Base-by-base conservation (phyloP, 1,284 basidiomycete genomes). In the Coniophora puteana region DNA sequence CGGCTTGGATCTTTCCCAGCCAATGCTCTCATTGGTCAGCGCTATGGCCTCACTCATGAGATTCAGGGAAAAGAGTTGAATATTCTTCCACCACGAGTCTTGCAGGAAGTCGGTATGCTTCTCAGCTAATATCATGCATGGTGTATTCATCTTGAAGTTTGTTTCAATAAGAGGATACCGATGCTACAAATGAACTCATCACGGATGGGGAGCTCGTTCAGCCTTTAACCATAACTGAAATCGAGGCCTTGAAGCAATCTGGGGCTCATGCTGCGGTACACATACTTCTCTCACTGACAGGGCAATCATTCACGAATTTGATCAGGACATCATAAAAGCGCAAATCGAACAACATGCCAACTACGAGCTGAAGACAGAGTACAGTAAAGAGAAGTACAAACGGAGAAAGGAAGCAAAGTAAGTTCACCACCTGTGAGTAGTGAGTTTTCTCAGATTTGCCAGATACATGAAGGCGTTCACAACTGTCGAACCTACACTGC, bases 331-430 rank as follows among this genome's bases (percentile, higher is more conserved):
- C 47, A 94, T 97, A 55, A 81, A 88, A 55, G 81, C 76, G 59
- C 93, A 97, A 63, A 93, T 96, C 43, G 90, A 91, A 51, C 78
- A 85, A 52, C 93, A 97, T 55, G 83, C 87, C 24, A 88, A 89
- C 54, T 97, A 89, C 62, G 80, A 81, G 7, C 69, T 95, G 40
- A 97, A 97, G 67, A 96, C 93, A 1, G 94, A 94, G 63, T 96
- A 93, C 60, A 93, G 89, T 62, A 96, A 97, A 64, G 93, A 96
- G 56, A 97, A 97, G 61, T 97, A 96, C 66, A 86, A 81, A 58
- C 93, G 93, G 61, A 74, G 91, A 34, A 97, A 97, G 63, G 90
- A 94, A 65, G 91, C 89, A 49, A 97, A 97, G 93, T 93, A 57
- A 50, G 76, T 63, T 11, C 13, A 18, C 13, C 18, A 21, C 27